Conservation (phyloP, 2,329 filamentous ascomycete genomes). For the Claviceps africana region DNA sequence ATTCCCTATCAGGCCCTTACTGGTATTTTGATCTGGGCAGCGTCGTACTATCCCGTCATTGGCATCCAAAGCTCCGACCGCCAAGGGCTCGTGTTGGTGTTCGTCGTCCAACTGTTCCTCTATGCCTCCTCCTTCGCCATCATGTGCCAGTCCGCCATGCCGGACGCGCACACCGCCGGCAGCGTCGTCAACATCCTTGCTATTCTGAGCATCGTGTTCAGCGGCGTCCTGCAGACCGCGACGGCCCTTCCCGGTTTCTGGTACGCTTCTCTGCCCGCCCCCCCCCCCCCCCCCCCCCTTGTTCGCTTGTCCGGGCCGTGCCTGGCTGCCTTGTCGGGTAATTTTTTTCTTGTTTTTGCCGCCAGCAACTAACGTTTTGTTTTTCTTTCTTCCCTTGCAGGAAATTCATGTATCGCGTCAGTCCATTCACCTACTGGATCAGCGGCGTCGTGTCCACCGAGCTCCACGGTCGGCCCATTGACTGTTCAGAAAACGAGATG, state of each 20-base stretch:
- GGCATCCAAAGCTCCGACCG: conserved; percentile 36
- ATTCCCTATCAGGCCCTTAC: conserved; percentile 56
- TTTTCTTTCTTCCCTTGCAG: neutral
- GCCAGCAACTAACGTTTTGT: neutral
- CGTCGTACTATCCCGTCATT: conserved; percentile 55
- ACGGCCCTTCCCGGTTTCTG: conserved; percentile 53
- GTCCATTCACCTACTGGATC: conserved; percentile 56
- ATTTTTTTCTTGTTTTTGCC: neutral
- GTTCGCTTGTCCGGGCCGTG: neutral
- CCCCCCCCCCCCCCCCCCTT: too few relatives aligned
- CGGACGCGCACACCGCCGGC: conserved; percentile 53
- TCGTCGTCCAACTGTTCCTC: conserved; percentile 52
- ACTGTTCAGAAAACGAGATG: conserved; percentile 41
- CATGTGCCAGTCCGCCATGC: conserved; percentile 59
- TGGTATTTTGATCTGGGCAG: conserved; percentile 47
- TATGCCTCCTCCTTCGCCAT: conserved; percentile 55
- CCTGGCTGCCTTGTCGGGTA: too few relatives aligned
- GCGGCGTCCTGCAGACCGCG: conserved; percentile 48
- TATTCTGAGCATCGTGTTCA: conserved; percentile 46
- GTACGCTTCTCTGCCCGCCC: conserved; percentile 1
- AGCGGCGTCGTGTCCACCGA: conserved; percentile 53
- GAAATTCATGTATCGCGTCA: conserved; percentile 60
- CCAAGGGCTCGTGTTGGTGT: conserved; percentile 51
- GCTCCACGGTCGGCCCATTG: conserved; percentile 39
- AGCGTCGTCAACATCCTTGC: conserved; percentile 47